A percentile compares a stretch with the other conserved stretches of the same genome.
These are phyloP conservation scores for Acer negundo DNA, from an alignment of 345 rosid species.

Conservation along the genomic window DNA sequence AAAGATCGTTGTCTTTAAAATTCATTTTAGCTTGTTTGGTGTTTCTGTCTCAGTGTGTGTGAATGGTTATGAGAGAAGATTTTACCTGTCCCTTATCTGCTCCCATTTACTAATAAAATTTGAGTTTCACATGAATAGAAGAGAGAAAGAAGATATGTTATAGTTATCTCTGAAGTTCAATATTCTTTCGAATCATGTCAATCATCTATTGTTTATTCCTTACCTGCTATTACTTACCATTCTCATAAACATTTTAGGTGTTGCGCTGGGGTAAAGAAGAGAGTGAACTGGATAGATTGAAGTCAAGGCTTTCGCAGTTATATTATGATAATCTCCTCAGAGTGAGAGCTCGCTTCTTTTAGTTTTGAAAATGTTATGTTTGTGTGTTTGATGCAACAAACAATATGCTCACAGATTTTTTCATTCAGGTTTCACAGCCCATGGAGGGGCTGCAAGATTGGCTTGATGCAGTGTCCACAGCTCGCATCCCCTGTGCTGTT, in stretches of 20 bases:
- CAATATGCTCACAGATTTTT: conserved; percentile 10
- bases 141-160: not conserved
- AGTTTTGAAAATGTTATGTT: not conserved
- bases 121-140: not conserved
- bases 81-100: not conserved
- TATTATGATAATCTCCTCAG: conserved; percentile 62
- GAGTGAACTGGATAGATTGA: conserved; percentile 60
- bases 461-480: conserved; percentile 83
- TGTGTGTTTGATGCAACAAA: conserved; percentile 15
- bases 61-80: not conserved
- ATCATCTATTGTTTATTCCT: not conserved
- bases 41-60: not conserved
- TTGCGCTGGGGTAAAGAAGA: conserved; percentile 65
- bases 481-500: conserved; percentile 90
- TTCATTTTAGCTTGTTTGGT: conserved; percentile 9
- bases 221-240: conserved; percentile 8
- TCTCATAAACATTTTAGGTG: conserved; percentile 50
- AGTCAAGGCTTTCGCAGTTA: conserved; percentile 64
- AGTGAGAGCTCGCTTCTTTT: conserved; percentile 45
- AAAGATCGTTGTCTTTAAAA: not conserved
- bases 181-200: not conserved
- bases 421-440: conserved; percentile 64
- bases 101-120: not conserved
- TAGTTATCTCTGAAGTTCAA: conserved; percentile 4
- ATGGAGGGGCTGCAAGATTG: conserved; percentile 79